Percentiles rank a stretch among this genome's conserved stretches.
Evolutionary conservation across 495 filamentous ascomycete genomes (phyloP).

Genomic region (Penicillium macrosclerotiorum): DNA sequence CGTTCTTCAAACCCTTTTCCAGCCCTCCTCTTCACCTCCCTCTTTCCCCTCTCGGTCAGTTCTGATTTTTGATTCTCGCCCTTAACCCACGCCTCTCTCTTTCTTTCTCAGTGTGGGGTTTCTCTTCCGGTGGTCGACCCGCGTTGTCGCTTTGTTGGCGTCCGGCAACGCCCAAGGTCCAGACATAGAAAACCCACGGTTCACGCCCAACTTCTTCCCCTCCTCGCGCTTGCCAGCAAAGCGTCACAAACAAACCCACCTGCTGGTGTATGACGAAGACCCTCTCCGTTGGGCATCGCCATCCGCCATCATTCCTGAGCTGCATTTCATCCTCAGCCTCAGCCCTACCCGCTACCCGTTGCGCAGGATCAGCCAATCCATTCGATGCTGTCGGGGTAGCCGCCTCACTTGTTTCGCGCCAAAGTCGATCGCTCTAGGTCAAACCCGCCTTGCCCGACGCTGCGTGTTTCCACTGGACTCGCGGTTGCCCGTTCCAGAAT

Average conservation of each 20-base stretch:
- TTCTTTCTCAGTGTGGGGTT: too few relatives aligned
- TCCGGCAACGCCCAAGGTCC: too few relatives aligned
- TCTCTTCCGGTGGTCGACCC: too few relatives aligned
- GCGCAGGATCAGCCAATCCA: slow-evolving; percentile 14
- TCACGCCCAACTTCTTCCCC: too few relatives aligned
- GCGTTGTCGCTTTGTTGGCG: too few relatives aligned
- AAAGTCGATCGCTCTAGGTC: slow-evolving; percentile 25
- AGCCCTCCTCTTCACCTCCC: slow-evolving; percentile 5
- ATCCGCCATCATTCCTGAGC: too few relatives aligned
- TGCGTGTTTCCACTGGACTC: slow-evolving; percentile 7
- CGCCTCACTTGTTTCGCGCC: slow-evolving; percentile 27
- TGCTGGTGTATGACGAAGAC: too few relatives aligned
- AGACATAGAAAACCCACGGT: too few relatives aligned
- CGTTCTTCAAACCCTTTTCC: slow-evolving; percentile 6
- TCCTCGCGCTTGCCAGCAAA: too few relatives aligned
- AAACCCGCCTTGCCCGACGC: slow-evolving; percentile 14
- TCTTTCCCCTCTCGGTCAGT: slow-evolving; percentile 7
- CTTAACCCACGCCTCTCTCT: too few relatives aligned
- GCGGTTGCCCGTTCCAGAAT: not conserved
- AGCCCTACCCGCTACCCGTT: slow-evolving; percentile 20
- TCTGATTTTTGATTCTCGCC: not conserved
- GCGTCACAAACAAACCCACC: too few relatives aligned
- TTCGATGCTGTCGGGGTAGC: slow-evolving; percentile 35
- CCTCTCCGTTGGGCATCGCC: slow-evolving; percentile 35
- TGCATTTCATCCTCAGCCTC: slow-evolving; percentile 15